A percentile compares a stretch with the other conserved stretches of the same genome.
Conservation (phyloP, 169 alveolate species). For the Cytauxzoon felis region DNA sequence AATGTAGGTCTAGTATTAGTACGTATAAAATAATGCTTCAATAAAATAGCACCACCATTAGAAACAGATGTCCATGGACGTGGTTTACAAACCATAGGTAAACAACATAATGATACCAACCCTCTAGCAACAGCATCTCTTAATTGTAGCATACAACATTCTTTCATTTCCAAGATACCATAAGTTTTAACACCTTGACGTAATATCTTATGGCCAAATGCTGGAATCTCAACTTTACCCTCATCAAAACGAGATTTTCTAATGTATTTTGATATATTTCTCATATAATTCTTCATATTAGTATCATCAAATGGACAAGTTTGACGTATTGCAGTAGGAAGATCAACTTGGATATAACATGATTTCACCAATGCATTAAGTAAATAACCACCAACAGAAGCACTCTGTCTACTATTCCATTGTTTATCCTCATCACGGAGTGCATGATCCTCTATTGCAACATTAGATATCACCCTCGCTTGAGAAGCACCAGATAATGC, state of each 20-base stretch:
- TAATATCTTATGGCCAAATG: slow-evolving; percentile 63
- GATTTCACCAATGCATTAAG: slow-evolving; percentile 65
- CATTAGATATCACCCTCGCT: slow-evolving; percentile 29
- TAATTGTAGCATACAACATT: slow-evolving; percentile 68
- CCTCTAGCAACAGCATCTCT: slow-evolving; percentile 68
- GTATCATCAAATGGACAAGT: too few species aligned
- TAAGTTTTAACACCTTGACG: slow-evolving; percentile 65
- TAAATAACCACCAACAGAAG: slow-evolving; percentile 70
- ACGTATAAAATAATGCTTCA: slow-evolving; percentile 68
- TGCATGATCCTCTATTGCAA: slow-evolving; percentile 6
- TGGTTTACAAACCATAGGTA: slow-evolving; percentile 76
- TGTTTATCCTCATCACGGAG: slow-evolving; percentile 49
- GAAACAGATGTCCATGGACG: slow-evolving; percentile 63
- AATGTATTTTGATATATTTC: slow-evolving; percentile 22
- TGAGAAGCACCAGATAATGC: slow-evolving; percentile 32
- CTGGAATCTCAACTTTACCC: slow-evolving; percentile 67
- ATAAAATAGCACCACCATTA: slow-evolving; percentile 66
- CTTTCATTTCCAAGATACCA: slow-evolving; percentile 74
- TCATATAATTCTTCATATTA: slow-evolving; percentile 44
- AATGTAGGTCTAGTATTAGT: slow-evolving; percentile 61
- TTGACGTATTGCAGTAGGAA: slow-evolving; percentile 66
- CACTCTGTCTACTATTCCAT: slow-evolving; percentile 69
- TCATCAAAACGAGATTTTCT: slow-evolving; percentile 60
- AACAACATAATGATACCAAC: slow-evolving; percentile 56
- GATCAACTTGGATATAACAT: slow-evolving; percentile 67